phyloP scores from a whole-genome alignment of 352 stramenopile species.

The Aphanomyces astaci region DNA sequence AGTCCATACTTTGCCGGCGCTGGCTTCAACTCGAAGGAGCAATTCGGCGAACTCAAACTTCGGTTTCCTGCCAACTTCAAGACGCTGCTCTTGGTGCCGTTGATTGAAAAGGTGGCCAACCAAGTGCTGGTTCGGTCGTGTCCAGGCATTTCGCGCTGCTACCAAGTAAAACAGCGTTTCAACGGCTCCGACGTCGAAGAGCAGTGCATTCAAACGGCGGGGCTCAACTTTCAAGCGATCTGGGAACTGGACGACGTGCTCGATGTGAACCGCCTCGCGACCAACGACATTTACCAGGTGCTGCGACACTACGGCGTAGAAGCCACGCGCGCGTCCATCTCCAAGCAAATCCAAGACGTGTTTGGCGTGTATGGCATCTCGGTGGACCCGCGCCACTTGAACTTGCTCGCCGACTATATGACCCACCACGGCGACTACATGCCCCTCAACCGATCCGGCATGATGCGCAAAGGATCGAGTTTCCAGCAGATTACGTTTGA shows the following conservation, averaged over 20 bases:
- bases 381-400: conserved; percentile 97
- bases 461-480: conserved; percentile 92
- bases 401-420: conserved; percentile 99
- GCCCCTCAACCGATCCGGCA: conserved; percentile 96
- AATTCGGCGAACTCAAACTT: conserved; percentile 78
- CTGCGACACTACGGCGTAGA: conserved; percentile 97
- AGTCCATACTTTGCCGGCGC: conserved; percentile 84
- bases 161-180: conserved; percentile 84
- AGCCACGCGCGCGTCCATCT: conserved; percentile 94
- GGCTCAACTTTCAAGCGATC: conserved; percentile 98
- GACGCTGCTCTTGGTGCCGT: conserved; percentile 82
- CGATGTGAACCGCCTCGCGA: conserved; percentile 92
- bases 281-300: conserved; percentile 98
- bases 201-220: conserved; percentile 89
- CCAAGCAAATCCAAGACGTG: conserved; percentile 97
- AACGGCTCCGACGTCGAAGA: conserved; percentile 70
- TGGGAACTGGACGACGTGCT: conserved; percentile 90
- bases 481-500: conserved; percentile 99
- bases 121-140: conserved; percentile 83
- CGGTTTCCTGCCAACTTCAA: conserved; percentile 85
- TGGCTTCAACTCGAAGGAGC: conserved; percentile 64
- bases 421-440: conserved; percentile 96
- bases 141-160: conserved; percentile 81
- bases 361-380: conserved; percentile 99
- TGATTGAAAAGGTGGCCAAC: conserved; percentile 79